Evolutionary conservation across 805 yeast genomes (phyloP), one percentile per base, ranked within the genome.

Genomic region (Metschnikowia picachoensis): DNA sequence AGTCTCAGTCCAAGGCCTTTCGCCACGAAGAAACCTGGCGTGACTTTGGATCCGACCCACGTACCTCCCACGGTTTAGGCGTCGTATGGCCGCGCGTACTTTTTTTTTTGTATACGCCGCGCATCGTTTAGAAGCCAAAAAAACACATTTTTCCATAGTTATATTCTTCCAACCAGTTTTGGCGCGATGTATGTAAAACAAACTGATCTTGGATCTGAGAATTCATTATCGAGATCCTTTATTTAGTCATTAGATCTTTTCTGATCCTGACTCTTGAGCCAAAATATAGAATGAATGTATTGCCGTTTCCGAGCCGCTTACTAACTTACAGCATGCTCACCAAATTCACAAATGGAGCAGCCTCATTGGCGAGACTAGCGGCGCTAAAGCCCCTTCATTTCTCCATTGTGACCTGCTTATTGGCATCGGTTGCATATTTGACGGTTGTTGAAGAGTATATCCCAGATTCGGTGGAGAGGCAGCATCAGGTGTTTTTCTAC

Each of bases 321-420:
- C 37, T 35, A 35, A 35, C 37, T 20, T 27, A 17, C 31, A 50
- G 54, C 34, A 67, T 67, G 72, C 63, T 66, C 50, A 52, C 59
- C 44, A 51, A 56, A 38, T 52, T 68, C 50, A 65, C 66, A 47
- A 56, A 57, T 51, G 61, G 62, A 45, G 64, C 70, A 20, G 54
- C 68, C 44, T 63, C 67, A 36, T 57, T 81, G 43, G 85, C 87
- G 38, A 71, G 70, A 47, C 62, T 76, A 17, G 80, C 92, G 43
- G 94, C 96, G 12, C 78, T 79, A 49, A 78, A 83, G 60, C 99
- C 99, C 14, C 87, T 92, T 55, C 98, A 91, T 66, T 78, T 89
- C 44, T 82, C 91, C 43, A 80, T 89, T 39, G 59, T 80, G 46
- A 78, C 89, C 6, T 76, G 92, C 12, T 67, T 90, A 40, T 62